Evolutionary conservation across 2,329 filamentous ascomycete species (phyloP).

Genomic region (Zymoseptoria crescenta): DNA sequence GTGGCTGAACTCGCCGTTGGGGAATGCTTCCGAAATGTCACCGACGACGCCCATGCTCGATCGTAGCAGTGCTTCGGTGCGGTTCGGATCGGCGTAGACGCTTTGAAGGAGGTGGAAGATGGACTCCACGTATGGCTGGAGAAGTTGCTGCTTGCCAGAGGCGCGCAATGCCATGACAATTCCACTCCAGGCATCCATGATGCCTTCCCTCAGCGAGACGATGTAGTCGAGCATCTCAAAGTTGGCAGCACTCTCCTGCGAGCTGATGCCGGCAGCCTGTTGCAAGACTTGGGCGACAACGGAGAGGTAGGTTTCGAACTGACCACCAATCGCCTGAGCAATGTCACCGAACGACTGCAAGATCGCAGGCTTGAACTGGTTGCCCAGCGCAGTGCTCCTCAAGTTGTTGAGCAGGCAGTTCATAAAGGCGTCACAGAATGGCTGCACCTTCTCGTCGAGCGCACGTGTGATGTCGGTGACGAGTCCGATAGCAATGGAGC

Average conservation of each 20-base stretch:
- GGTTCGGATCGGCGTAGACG: conserved; percentile 74
- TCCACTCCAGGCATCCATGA: conserved; percentile 98
- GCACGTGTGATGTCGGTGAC: conserved; percentile 95
- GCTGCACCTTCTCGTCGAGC: conserved; percentile 80
- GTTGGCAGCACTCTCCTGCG: conserved; percentile 48
- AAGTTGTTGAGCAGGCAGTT: conserved; percentile 93
- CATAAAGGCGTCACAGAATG: conserved; percentile 97
- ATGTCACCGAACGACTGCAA: conserved; percentile 98
- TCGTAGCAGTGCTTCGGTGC: conserved; percentile 83
- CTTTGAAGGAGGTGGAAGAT: conserved; percentile 82
- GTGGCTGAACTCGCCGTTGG: conserved; percentile 74
- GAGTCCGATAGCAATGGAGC: conserved; percentile 93
- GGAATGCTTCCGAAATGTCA: conserved; percentile 90
- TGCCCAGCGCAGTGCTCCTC: conserved; percentile 74
- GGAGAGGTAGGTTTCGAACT: conserved; percentile 86
- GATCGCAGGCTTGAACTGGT: conserved; percentile 97
- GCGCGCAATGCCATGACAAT: conserved; percentile 91
- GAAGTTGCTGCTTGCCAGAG: conserved; percentile 62
- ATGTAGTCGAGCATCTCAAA: conserved; percentile 98
- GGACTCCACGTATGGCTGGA: conserved; percentile 70
- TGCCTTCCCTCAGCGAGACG: conserved; percentile 86
- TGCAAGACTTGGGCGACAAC: conserved; percentile 92
- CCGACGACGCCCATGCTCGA: conserved; percentile 97
- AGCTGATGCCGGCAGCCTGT: conserved; percentile 78
- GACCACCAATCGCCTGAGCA: conserved; percentile 81